These are phyloP conservation scores for Fusarium brachygibbosum DNA, from an alignment of 2,329 filamentous ascomycete genomes.

Conservation along the genomic window DNA sequence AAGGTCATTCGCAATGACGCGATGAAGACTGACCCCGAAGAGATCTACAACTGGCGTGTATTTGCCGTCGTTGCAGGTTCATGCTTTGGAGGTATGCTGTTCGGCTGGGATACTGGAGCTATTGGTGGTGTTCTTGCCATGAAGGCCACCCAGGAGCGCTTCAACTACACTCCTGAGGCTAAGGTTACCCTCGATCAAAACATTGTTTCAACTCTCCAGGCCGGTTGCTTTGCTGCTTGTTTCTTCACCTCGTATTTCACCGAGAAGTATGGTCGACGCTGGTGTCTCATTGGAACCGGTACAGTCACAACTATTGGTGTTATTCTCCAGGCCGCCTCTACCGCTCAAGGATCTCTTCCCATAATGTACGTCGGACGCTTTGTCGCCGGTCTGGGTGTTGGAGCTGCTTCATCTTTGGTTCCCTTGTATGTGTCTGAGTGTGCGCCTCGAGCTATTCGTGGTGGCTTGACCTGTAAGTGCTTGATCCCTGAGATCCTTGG, in stretches of 20 bases:
- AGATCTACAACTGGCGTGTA: slow-evolving; percentile 79
- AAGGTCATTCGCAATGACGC: slow-evolving; percentile 76
- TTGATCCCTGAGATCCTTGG: background rate
- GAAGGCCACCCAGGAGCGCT: slow-evolving; percentile 65
- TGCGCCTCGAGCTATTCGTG: slow-evolving; percentile 64
- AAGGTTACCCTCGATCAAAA: slow-evolving; percentile 72
- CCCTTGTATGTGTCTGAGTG: slow-evolving; percentile 64
- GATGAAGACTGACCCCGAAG: slow-evolving; percentile 74
- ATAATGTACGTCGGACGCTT: slow-evolving; percentile 76
- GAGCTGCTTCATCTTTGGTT: slow-evolving; percentile 62
- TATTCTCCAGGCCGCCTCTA: slow-evolving; percentile 73
- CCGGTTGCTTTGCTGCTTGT: slow-evolving; percentile 75
- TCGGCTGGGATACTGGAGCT: slow-evolving; percentile 70
- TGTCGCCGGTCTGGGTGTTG: slow-evolving; percentile 63
- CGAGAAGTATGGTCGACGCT: slow-evolving; percentile 68
- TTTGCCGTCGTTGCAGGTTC: slow-evolving; percentile 73
- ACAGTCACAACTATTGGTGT: slow-evolving; percentile 71
- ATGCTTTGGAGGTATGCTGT: slow-evolving; percentile 75
- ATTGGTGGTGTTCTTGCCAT: slow-evolving; percentile 77
- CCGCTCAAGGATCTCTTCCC: slow-evolving; percentile 65
- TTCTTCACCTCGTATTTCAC: slow-evolving; percentile 68
- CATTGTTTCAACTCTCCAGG: slow-evolving; percentile 78
- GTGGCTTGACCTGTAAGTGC: slow-evolving; percentile 60
- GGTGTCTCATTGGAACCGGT: slow-evolving; percentile 68
- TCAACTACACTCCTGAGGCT: slow-evolving; percentile 52